Percentiles rank a stretch among this genome's conserved stretches.
These are phyloP conservation scores for Ogataea corticis DNA, from an alignment of 805 yeast genomes.

Conservation along the genomic window DNA sequence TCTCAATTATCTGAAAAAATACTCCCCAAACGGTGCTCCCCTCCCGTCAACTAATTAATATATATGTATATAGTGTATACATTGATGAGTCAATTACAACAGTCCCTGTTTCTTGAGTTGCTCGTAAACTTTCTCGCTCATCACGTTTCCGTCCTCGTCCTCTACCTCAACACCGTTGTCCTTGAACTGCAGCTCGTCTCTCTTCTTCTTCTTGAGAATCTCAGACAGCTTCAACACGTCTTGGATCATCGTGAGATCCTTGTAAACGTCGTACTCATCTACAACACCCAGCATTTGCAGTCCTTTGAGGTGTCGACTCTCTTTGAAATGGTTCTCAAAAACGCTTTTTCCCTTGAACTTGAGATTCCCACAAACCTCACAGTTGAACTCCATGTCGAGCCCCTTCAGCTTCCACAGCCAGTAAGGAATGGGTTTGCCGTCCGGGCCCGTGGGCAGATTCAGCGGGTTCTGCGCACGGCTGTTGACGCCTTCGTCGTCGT, in stretches of 20 bases:
- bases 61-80: neutral
- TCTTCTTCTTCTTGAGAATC: slow-evolving; percentile 38
- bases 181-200: slow-evolving; percentile 39
- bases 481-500: slow-evolving; percentile 35
- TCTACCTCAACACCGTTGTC: slow-evolving; percentile 78
- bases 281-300: slow-evolving; percentile 73
- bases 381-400: slow-evolving; percentile 62
- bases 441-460: slow-evolving; percentile 78
- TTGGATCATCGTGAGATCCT: slow-evolving; percentile 61
- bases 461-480: slow-evolving; percentile 45
- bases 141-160: slow-evolving; percentile 90
- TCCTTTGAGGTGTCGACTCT: slow-evolving; percentile 69
- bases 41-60: neutral
- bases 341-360: slow-evolving; percentile 70
- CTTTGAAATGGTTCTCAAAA: slow-evolving; percentile 76
- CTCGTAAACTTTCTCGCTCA: slow-evolving; percentile 78
- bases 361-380: slow-evolving; percentile 85
- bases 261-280: slow-evolving; percentile 46
- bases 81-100: slow-evolving; percentile 38
- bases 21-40: slow-evolving; percentile 25
- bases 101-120: slow-evolving; percentile 90
- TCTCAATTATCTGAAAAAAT: slow-evolving; percentile 46
- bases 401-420: slow-evolving; percentile 95
- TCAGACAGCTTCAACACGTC: slow-evolving; percentile 69
- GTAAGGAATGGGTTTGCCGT: slow-evolving; percentile 88